Evolutionary conservation across 352 stramenopile species (phyloP).

Genomic region (Elongisporangium undulatum): DNA sequence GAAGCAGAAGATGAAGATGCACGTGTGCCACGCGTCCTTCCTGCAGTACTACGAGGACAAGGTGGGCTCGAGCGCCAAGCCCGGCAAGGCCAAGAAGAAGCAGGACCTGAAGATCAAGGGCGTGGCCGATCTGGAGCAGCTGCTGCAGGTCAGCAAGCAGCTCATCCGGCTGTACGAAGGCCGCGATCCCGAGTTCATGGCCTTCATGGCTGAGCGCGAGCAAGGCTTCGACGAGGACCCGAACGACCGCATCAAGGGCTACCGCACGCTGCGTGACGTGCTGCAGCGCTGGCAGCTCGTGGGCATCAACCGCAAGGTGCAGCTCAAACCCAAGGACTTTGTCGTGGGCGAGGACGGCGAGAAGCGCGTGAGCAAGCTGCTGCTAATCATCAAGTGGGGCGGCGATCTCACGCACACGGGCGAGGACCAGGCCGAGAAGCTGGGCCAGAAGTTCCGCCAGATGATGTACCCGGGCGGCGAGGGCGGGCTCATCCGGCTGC

Average conservation of each 20-base stretch:
- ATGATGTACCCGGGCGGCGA: slow-evolving; percentile 91
- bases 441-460: slow-evolving; percentile 89
- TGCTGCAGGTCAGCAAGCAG: slow-evolving; percentile 76
- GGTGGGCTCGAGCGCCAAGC: slow-evolving; percentile 12
- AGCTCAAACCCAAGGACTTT: slow-evolving; percentile 85
- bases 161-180: slow-evolving; percentile 64
- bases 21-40: slow-evolving; percentile 88
- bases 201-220: slow-evolving; percentile 64
- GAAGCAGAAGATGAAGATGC: slow-evolving; percentile 99
- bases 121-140: slow-evolving; percentile 67
- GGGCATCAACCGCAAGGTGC: slow-evolving; percentile 98
- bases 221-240: slow-evolving; percentile 53
- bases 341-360: slow-evolving; percentile 23
- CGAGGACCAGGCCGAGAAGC: slow-evolving; percentile 92
- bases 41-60: slow-evolving; percentile 78
- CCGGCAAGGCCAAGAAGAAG: slow-evolving; percentile 45
- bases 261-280: slow-evolving; percentile 91
- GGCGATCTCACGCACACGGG: slow-evolving; percentile 98
- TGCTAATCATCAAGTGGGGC: slow-evolving; percentile 99
- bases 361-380: slow-evolving; percentile 78
- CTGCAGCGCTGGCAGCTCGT: slow-evolving; percentile 95
- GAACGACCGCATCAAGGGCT: slow-evolving; percentile 76
- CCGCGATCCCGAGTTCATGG: slow-evolving; percentile 50
- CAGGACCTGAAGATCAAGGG: slow-evolving; percentile 88
- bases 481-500: slow-evolving; percentile 95